phyloP scores from a whole-genome alignment of 2,329 filamentous ascomycete species.

The Alternaria sp. region DNA sequence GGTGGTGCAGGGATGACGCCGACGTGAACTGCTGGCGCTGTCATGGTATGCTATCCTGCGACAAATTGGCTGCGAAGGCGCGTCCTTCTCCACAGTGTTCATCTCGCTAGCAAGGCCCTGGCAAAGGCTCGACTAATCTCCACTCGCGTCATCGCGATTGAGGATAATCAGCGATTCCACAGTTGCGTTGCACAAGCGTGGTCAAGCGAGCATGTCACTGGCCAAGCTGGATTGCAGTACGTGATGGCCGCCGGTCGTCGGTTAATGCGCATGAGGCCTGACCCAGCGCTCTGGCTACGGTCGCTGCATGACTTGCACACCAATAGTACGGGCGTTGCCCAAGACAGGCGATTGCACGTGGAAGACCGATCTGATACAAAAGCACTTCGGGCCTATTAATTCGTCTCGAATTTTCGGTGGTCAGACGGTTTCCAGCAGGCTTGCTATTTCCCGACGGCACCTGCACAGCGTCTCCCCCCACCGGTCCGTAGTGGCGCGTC shows the following conservation, averaged over 20 bases:
- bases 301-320: slow-evolving; percentile 42
- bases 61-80: slow-evolving; percentile 38
- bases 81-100: slow-evolving; percentile 48
- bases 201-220: slow-evolving; percentile 31
- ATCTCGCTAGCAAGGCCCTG: slow-evolving; percentile 45
- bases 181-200: slow-evolving; percentile 30
- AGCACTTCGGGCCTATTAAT: slow-evolving; percentile 15
- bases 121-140: slow-evolving; percentile 34
- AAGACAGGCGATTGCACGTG: slow-evolving; percentile 35
- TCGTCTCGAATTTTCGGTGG: slow-evolving; percentile 6
- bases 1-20: slow-evolving; percentile 30
- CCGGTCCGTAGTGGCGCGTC: slow-evolving; percentile 1
- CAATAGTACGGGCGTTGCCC: slow-evolving; percentile 23
- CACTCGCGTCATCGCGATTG: slow-evolving; percentile 30
- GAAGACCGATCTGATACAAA: slow-evolving; percentile 29
- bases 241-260: slow-evolving; percentile 23
- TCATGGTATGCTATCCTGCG: slow-evolving; percentile 34
- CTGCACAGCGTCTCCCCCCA: slow-evolving; percentile 3
- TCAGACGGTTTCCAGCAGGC: neutral
- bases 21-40: slow-evolving; percentile 26
- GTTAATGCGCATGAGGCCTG: slow-evolving; percentile 29
- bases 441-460: slow-evolving; percentile 3
- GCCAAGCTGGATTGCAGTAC: slow-evolving; percentile 17
- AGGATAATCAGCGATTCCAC: slow-evolving; percentile 15
- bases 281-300: slow-evolving; percentile 37